Evolutionary conservation across 176 grass and related monocot genomes (phyloP).

Genomic region (Hsuehochloa calcarea): DNA sequence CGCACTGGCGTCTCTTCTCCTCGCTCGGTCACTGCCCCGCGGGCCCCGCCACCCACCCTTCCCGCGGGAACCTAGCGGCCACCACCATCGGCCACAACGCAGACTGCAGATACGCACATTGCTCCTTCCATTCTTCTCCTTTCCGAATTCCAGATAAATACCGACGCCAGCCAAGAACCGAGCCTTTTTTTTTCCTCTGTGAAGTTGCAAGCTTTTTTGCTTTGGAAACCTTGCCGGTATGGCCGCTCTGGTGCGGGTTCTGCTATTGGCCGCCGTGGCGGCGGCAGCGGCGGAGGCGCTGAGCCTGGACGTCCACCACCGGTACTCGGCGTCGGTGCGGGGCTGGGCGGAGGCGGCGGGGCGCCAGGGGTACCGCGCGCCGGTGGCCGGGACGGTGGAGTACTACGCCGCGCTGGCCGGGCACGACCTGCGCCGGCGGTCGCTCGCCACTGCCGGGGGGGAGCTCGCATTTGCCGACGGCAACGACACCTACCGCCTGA

Average conservation of each 20-base stretch:
- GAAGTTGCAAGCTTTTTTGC: neutral
- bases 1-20: constrained; percentile 26
- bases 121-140: neutral
- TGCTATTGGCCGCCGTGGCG: constrained; percentile 1
- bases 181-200: neutral
- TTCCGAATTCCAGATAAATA: constrained; percentile 30
- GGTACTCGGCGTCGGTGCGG: constrained; percentile 68
- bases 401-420: constrained; percentile 70
- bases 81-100: constrained; percentile 2
- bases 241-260: constrained; percentile 20
- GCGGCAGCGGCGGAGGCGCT: constrained; percentile 36
- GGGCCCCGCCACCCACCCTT: constrained; percentile 17
- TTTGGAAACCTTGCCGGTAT: neutral
- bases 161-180: neutral
- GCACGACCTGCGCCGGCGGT: constrained; percentile 70
- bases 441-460: constrained; percentile 26
- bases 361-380: constrained; percentile 38
- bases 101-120: neutral
- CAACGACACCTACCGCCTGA: constrained; percentile 49
- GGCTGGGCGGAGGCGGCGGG: constrained; percentile 51
- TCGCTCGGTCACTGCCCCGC: neutral
- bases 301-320: constrained; percentile 80
- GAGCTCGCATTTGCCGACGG: constrained; percentile 62
- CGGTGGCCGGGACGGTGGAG: constrained; percentile 44
- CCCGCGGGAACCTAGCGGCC: constrained; percentile 12